Evolutionary conservation across 768 basidiomycete genomes (phyloP).

Genomic region (Multifurca ochricompacta): DNA sequence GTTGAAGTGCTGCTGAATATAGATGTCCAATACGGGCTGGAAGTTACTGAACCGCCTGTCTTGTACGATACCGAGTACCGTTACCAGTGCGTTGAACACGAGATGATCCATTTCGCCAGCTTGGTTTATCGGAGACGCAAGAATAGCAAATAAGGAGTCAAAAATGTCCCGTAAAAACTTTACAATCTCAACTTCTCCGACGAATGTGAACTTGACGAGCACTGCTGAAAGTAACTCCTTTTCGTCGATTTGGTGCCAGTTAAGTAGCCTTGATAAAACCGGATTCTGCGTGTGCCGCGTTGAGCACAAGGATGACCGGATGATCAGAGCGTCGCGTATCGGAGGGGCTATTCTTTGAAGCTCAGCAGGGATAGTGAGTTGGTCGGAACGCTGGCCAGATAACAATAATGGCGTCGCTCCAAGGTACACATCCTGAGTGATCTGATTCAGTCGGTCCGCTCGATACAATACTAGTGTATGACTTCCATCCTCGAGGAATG

Average conservation of each 20-base stretch:
- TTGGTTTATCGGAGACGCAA: constrained; percentile 67
- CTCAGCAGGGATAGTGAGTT: constrained; percentile 48
- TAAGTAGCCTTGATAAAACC: constrained; percentile 68
- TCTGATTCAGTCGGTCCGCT: constrained; percentile 58
- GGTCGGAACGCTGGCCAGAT: constrained; percentile 52
- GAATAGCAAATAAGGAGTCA: constrained; percentile 85
- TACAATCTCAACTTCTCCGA: constrained; percentile 90
- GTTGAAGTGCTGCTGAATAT: constrained; percentile 84
- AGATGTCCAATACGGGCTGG: constrained; percentile 86
- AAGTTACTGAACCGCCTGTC: constrained; percentile 95
- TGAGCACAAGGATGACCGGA: constrained; percentile 88
- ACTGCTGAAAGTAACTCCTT: constrained; percentile 60
- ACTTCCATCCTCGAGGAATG: constrained; percentile 84
- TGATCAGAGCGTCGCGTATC: constrained; percentile 65
- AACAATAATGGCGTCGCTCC: constrained; percentile 53
- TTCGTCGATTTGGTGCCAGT: constrained; percentile 68
- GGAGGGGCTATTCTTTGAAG: constrained; percentile 60
- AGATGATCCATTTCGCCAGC: constrained; percentile 73
- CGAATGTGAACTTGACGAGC: constrained; percentile 81
- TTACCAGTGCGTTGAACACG: constrained; percentile 87
- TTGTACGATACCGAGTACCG: constrained; percentile 84
- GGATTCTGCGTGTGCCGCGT: constrained; percentile 88
- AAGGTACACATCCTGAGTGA: constrained; percentile 67
- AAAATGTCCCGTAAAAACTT: constrained; percentile 89
- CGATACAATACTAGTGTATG: constrained; percentile 81